Base-by-base conservation (phyloP, 495 filamentous ascomycete genomes). In the Penicillium angulare region DNA sequence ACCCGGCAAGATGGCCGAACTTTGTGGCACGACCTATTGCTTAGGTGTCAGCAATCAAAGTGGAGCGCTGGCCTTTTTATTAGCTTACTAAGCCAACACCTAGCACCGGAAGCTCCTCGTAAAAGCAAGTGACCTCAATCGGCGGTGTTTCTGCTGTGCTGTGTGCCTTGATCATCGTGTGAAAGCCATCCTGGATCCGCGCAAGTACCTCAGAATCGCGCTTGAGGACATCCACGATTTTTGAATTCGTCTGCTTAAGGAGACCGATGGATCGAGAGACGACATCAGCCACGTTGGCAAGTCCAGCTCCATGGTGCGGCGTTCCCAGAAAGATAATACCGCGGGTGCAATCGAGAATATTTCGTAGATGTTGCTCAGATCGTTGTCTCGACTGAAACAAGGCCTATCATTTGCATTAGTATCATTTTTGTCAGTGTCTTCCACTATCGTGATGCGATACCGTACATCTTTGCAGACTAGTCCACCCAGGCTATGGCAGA, bases 401-500 rank as follows among this genome's bases (percentile, higher is more conserved):
- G 17, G 39, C 39, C 39, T 39, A 18, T 3, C n/a, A 22, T 13
- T 39, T 8, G 35, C 40, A 7, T 49, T 27, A 21, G 47, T 6
- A 32, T 49, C 7, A 22, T 31, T 15, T 16, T 23, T 20, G 12
- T 18, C 15, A 49, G 17, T 18, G 12, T 21, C n/a, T n/a, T n/a
- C n/a, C n/a, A n/a, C n/a, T n/a, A n/a, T n/a, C n/a, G n/a, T n/a
- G n/a, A n/a, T n/a, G n/a, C n/a, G 24, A 24, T n/a, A 49, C 22
- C 23, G 10, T 42, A 24, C 48, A 5, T 51, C 16, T 22, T 58
- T 31, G 29, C 50, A 53, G 17, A 59, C 56, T 1, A 54, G 45
- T 2, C 56, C 51, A 6, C 56, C 56, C 9, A 59, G 18, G 31
- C 51, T 59, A 35, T 59, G 56, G 6, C 26, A 36, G 35, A 59